Base-by-base conservation (phyloP, 139 green algal genomes). In the Chlamydomonas schloesseri region DNA sequence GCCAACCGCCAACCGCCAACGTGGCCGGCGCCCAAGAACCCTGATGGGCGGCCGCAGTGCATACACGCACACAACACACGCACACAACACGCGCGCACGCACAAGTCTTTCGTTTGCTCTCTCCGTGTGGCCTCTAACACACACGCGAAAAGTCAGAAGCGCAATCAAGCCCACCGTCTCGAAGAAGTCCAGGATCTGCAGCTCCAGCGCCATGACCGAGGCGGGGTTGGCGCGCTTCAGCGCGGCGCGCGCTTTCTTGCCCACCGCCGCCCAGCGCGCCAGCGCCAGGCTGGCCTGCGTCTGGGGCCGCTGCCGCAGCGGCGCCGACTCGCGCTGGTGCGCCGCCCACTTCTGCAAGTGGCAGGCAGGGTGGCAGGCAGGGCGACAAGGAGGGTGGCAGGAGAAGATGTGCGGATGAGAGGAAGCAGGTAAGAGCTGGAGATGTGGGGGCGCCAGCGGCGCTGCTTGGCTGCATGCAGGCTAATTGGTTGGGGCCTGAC, bases 191-290 rank as follows among this genome's bases (percentile, higher is more conserved):
- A 92, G 34, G n/a, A 93, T 77, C 84, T 91, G 88, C 60, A 82
- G 46, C 83, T 94, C 91, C 79, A 94, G 86, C 37, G 82, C 83
- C 88, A 91, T n/a, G 33, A 94, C 88, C 2, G 53, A 82, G 65
- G 91, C 74, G 18, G 89, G 71, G 55, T 91, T 91, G 46, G 91
- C 89, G 78, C 79, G 62, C 78, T 90, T 88, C 17, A 93, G 82
- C 0, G 89, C 89, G 20, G 82, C 29, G 8, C 91, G 86, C 17
- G 89, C 82, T 55, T 75, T 81, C 18, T 77, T 73, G 71, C 80
- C 70, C 6, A 93, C 86, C 33, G n/a, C 23, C 34, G 47, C 36
- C 91, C 91, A 94, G 24, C 57, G 68, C 26, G 74, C 42, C 67
- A 94, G 67, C 15, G 91, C 91, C 58, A 76, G 67, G 5, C 76